Evolutionary conservation across 805 yeast species (phyloP).

Genomic region (Saccharomycopsis sp.): DNA sequence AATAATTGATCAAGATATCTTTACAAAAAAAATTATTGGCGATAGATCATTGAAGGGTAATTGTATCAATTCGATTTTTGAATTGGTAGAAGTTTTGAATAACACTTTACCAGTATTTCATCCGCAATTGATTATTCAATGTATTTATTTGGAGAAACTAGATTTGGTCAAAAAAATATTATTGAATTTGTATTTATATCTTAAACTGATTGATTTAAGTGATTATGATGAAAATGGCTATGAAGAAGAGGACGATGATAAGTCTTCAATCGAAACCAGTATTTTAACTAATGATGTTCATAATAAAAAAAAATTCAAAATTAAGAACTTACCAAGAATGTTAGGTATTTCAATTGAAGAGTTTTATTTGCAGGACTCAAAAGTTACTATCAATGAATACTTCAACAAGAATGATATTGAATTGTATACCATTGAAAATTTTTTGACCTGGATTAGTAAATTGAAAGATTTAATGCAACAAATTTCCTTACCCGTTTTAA

Average conservation of each 20-base stretch:
- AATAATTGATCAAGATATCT: constrained; percentile 29
- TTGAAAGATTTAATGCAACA: constrained; percentile 52
- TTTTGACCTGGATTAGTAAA: constrained; percentile 13
- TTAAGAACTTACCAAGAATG: constrained; percentile 9
- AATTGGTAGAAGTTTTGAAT: constrained; percentile 65
- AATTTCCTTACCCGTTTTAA: constrained; percentile 63
- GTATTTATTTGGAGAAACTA: constrained; percentile 51
- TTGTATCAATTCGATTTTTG: constrained; percentile 35
- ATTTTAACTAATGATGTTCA: no score
- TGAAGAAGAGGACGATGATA: constrained; percentile 2
- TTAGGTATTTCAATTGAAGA: constrained; percentile 13
- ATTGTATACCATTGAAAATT: constrained; percentile 21
- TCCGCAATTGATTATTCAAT: constrained; percentile 78
- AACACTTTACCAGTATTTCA: constrained; percentile 88
- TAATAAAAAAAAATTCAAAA: constrained; percentile 4
- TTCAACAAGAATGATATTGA: constrained; percentile 16
- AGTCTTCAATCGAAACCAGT: not conserved
- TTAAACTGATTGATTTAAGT: constrained; percentile 44
- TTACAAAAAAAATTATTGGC: constrained; percentile 45
- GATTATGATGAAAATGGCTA: constrained; percentile 21
- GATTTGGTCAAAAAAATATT: constrained; percentile 47
- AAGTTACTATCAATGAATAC: not conserved
- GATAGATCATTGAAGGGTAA: constrained; percentile 28
- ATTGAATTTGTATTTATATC: constrained; percentile 36
- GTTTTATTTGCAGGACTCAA: constrained; percentile 2